Evolutionary conservation across 1,139 yeast genomes (phyloP), one percentile per base, ranked within the genome.

Genomic region (Diutina scorzettiae): DNA sequence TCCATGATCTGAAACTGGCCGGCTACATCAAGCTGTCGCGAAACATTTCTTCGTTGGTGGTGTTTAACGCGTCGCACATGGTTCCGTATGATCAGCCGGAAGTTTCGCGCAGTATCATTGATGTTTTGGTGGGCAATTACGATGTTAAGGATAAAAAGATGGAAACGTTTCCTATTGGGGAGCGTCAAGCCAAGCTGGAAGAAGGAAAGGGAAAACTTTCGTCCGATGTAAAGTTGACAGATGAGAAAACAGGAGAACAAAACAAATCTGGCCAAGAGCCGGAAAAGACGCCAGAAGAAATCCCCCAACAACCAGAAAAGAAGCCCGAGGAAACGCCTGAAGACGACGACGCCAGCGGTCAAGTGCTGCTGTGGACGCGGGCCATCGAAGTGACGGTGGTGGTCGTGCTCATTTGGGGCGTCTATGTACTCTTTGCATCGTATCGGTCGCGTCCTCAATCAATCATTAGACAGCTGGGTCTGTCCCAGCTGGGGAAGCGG

Each of bases 1-100:
- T 58, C 16, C 77, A 73, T 53, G 65, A 69, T 44, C 64, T 66
- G 12, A 51, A 56, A 5, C 44, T 51, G 5, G 76, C 73, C 1
- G 93, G 93, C 1, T 63, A 63, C 42, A 58, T 80, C 34, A 62
- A 64, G 47, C 56, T 53, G 14, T 89, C 78, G 44, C 71, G 87
- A 48, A 85, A 85, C 53, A 65, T 91, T 52, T 83, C 96, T 0
- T 83, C 81, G 57, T 75, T 85, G 24, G 76, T 78, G 48, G 76
- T 89, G 2, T 76, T 64, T 54, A 76, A 85, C 51, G 76, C 95
- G 0, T 81, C 94, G 4, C 98, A 91, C 56, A 91, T 91, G 99
- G 95, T 89, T 19, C 95, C 98, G 1, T 82, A 76, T 52, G 97
- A 91, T 55, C 61, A 75, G 43, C 85, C 95, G 1, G 31, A 25